phyloP scores from a whole-genome alignment of 2,329 filamentous ascomycete species.

The Alternaria consortialis region DNA sequence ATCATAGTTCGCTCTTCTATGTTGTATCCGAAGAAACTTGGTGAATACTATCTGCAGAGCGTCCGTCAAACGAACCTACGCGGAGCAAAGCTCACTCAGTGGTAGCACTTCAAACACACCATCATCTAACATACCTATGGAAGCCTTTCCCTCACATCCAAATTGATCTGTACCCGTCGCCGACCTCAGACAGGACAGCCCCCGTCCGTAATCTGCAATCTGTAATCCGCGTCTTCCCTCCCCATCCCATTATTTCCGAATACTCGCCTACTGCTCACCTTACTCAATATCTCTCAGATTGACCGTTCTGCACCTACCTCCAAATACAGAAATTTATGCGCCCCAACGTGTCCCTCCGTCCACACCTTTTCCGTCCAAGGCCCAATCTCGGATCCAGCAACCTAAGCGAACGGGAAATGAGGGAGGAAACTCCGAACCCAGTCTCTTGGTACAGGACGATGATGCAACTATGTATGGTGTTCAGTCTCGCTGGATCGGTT shows the following conservation, averaged over 20 bases:
- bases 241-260: not conserved
- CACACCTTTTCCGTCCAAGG: not conserved
- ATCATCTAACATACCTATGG: not conserved
- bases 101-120: not conserved
- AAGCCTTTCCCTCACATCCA: not conserved
- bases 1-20: not conserved
- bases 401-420: slow-evolving; percentile 6
- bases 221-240: not conserved
- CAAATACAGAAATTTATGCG: not conserved
- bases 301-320: not conserved
- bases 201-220: not conserved
- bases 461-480: not conserved
- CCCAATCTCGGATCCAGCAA: not conserved
- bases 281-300: not conserved
- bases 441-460: not conserved
- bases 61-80: not conserved
- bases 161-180: not conserved
- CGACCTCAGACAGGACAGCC: not conserved
- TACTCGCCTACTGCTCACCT: not conserved
- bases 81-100: not conserved
- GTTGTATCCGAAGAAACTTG: not conserved
- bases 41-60: not conserved
- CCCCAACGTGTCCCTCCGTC: not conserved
- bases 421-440: slow-evolving; percentile 10
- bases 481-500: not conserved